These are phyloP conservation scores for Chaetomium globosum DNA, from an alignment of 2,329 filamentous ascomycete species.

Conservation along the genomic window DNA sequence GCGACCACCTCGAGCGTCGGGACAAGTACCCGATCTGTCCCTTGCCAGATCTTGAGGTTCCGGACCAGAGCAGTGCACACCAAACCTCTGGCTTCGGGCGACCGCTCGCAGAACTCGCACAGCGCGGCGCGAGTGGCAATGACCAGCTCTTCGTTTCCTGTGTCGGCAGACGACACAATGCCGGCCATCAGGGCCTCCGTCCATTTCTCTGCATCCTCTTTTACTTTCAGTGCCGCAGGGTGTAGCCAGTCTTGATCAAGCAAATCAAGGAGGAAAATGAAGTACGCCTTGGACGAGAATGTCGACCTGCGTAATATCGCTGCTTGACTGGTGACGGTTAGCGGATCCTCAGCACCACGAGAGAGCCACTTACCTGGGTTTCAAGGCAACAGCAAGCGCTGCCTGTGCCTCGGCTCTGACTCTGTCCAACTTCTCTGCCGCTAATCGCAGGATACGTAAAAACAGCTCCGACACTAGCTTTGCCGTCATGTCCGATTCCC, in stretches of 20 bases:
- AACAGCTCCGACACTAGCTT: conserved; percentile 47
- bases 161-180: conserved; percentile 71
- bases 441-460: conserved; percentile 64
- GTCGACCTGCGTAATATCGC: conserved; percentile 45
- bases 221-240: conserved; percentile 43
- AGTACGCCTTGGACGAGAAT: conserved; percentile 64
- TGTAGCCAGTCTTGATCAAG: conserved; percentile 45
- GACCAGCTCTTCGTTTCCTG: conserved; percentile 75
- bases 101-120: conserved; percentile 54
- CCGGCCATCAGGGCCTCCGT: conserved; percentile 64
- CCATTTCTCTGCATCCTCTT: conserved; percentile 44
- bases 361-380: conserved; percentile 47
- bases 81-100: conserved; percentile 46
- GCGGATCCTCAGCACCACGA: conserved; percentile 29
- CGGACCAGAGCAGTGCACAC: conserved; percentile 56
- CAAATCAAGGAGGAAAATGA: conserved; percentile 56
- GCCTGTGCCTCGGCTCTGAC: conserved; percentile 70
- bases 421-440: conserved; percentile 87
- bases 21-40: conserved; percentile 70
- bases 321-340: conserved; percentile 35
- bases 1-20: conserved; percentile 76
- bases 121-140: conserved; percentile 69
- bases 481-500: not conserved
- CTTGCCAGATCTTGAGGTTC: conserved; percentile 57
- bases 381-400: conserved; percentile 52